A percentile compares a stretch with the other conserved stretches of the same genome.
Conservation (phyloP, 2,329 filamentous ascomycete species). For the Penicillium expansum region DNA sequence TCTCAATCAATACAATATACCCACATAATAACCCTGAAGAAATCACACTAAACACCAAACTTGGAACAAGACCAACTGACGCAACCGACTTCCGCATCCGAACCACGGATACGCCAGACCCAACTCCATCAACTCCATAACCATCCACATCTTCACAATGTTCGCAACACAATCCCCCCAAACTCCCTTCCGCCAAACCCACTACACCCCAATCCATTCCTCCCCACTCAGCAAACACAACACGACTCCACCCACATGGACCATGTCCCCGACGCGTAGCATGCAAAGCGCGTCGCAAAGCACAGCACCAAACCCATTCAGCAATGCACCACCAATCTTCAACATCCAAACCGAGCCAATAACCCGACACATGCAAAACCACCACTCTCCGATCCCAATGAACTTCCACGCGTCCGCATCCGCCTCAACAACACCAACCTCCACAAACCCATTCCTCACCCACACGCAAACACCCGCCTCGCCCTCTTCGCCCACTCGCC, state of each 20-base stretch:
- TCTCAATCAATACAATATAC: not conserved
- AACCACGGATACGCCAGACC: slow-evolving; percentile 14
- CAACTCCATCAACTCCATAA: slow-evolving; percentile 4
- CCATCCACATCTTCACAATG: slow-evolving; percentile 19
- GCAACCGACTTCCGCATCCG: slow-evolving; percentile 21
- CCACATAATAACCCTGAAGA: not conserved
- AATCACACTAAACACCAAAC: not conserved
- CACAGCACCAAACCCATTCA: not conserved
- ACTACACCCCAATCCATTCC: slow-evolving; percentile 24
- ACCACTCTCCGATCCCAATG: slow-evolving; percentile 1
- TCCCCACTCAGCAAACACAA: slow-evolving; percentile 27
- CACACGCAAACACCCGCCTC: not conserved
- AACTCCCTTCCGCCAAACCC: slow-evolving; percentile 24
- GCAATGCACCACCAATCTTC: not conserved
- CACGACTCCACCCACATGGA: slow-evolving; percentile 20
- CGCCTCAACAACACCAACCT: slow-evolving; percentile 7
- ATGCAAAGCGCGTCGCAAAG: not conserved
- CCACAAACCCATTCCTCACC: slow-evolving; percentile 13
- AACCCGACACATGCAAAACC: not conserved
- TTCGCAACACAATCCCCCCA: slow-evolving; percentile 28
- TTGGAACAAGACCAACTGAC: not conserved
- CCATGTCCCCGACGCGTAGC: slow-evolving; percentile 18
- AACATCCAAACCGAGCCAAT: slow-evolving; percentile 6
- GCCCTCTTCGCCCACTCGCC: slow-evolving; percentile 14
- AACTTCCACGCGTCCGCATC: not conserved